These are phyloP conservation scores for Tolypocladium tundrense DNA, from an alignment of 2,329 filamentous ascomycete species.

Conservation along the genomic window DNA sequence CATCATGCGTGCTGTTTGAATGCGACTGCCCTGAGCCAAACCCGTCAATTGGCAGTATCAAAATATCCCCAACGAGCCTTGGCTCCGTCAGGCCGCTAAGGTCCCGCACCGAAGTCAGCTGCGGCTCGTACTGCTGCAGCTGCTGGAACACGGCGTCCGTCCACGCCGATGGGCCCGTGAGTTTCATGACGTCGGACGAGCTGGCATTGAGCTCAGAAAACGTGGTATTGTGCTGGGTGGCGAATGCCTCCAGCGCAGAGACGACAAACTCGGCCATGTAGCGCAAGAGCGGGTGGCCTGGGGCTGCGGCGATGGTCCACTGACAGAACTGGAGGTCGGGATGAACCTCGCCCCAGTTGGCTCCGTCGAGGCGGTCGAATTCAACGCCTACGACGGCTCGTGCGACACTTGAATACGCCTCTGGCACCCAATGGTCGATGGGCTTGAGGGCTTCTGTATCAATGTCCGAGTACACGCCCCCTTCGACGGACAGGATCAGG, in stretches of 20 bases:
- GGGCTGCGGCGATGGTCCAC: constrained; percentile 20
- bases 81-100: constrained; percentile 5
- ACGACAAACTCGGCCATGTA: constrained; percentile 14
- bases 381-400: constrained; percentile 8
- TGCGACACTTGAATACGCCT: background rate
- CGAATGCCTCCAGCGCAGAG: background rate
- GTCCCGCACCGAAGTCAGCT: background rate
- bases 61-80: constrained; percentile 5
- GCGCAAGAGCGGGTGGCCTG: constrained; percentile 17
- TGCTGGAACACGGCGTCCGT: background rate
- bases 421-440: constrained; percentile 22
- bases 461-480: constrained; percentile 44
- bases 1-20: constrained; percentile 14
- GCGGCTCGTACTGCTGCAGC: background rate
- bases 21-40: constrained; percentile 15
- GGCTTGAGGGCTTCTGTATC: constrained; percentile 46
- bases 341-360: background rate
- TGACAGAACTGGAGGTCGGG: constrained; percentile 17
- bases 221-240: background rate
- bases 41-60: constrained; percentile 13
- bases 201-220: background rate
- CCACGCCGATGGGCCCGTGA: background rate
- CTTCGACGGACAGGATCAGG: constrained; percentile 13
- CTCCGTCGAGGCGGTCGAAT: constrained; percentile 11
- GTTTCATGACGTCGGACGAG: background rate